Percentiles rank a stretch among this genome's conserved stretches.
phyloP scores from a whole-genome alignment of 23 red algal species.

The Gracilariopsis chorda region DNA sequence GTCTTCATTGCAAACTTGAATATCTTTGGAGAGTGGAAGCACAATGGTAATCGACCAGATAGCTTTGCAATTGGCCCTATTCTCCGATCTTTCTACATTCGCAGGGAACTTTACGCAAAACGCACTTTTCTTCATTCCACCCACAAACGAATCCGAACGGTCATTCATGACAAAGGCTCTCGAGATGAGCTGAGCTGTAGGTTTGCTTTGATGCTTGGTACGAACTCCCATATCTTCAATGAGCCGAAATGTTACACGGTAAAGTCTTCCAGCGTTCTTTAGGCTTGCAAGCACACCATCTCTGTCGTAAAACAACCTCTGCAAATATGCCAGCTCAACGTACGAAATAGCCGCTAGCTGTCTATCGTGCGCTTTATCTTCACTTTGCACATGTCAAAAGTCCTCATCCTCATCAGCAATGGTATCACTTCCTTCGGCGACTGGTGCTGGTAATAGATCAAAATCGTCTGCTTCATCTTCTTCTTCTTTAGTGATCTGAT shows the following conservation, averaged over 20 bases:
- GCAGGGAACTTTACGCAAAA: too few relatives aligned
- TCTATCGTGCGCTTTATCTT: not conserved
- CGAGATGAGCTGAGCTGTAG: constrained; percentile 56
- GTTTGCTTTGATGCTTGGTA: constrained; percentile 66
- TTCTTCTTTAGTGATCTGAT: not conserved
- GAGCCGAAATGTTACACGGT: not conserved
- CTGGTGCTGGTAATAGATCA: not conserved
- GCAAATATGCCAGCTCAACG: not conserved
- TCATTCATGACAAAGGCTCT: too few relatives aligned
- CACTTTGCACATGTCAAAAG: not conserved
- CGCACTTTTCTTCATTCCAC: too few relatives aligned
- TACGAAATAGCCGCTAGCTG: not conserved
- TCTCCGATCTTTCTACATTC: too few relatives aligned
- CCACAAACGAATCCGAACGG: too few relatives aligned
- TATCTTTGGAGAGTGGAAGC: constrained; percentile 31
- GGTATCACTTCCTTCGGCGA: not conserved
- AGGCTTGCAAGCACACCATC: constrained; percentile 10
- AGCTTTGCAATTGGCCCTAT: too few relatives aligned
- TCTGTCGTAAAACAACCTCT: constrained; percentile 15
- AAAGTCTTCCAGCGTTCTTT: not conserved
- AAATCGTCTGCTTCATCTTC: not conserved
- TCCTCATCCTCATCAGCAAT: constrained; percentile 3
- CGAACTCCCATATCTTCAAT: constrained; percentile 54
- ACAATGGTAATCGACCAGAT: too few relatives aligned
- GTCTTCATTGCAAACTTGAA: constrained; percentile 70